These are phyloP conservation scores for Hericium rajendrae DNA, from an alignment of 768 basidiomycete genomes.

Conservation along the genomic window DNA sequence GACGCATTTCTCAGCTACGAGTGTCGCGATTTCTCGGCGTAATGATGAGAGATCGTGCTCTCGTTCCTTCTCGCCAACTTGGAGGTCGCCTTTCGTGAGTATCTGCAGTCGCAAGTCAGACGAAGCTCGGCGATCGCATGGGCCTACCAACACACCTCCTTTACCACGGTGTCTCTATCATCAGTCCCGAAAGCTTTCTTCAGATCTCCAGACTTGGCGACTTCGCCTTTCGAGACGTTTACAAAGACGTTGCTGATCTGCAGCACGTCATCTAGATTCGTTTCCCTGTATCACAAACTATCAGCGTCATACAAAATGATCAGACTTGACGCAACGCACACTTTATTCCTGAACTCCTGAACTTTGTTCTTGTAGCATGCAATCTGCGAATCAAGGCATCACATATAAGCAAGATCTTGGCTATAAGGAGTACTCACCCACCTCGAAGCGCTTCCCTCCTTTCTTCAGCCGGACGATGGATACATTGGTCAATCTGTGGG, in stretches of 20 bases:
- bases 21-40: constrained; percentile 83
- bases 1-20: constrained; percentile 93
- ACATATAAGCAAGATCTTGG: neutral
- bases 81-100: constrained; percentile 90
- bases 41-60: constrained; percentile 76
- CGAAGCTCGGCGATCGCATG: neutral
- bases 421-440: constrained; percentile 23
- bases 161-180: constrained; percentile 61
- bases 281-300: constrained; percentile 48
- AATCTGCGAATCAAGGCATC: constrained; percentile 40
- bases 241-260: constrained; percentile 94
- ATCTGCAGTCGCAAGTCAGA: constrained; percentile 43
- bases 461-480: constrained; percentile 94
- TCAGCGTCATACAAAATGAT: neutral
- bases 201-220: constrained; percentile 82
- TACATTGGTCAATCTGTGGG: constrained; percentile 84
- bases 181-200: constrained; percentile 85
- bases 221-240: constrained; percentile 94
- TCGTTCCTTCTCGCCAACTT: constrained; percentile 95
- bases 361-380: constrained; percentile 99
- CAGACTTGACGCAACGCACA: constrained; percentile 40
- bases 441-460: constrained; percentile 96
- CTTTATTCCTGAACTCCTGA: constrained; percentile 88
- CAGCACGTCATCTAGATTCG: constrained; percentile 87
- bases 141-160: constrained; percentile 46